These are phyloP conservation scores for Hymenoscyphus occultus DNA, from an alignment of 2,329 filamentous ascomycete genomes.

Conservation along the genomic window DNA sequence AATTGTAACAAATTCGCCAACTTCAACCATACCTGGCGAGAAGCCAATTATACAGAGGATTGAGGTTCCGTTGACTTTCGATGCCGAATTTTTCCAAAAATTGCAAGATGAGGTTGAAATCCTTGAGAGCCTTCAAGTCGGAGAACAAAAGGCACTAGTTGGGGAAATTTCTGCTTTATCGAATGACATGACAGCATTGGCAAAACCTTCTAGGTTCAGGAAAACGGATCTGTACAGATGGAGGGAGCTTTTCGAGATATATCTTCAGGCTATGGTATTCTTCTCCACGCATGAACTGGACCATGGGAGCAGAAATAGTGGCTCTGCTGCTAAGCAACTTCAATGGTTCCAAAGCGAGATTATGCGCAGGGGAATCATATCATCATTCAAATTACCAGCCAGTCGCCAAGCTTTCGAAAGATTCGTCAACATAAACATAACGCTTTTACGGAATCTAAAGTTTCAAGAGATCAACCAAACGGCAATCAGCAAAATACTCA, in stretches of 20 bases:
- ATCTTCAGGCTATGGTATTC: conserved; percentile 76
- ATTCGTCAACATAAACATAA: conserved; percentile 69
- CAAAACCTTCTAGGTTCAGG: conserved; percentile 60
- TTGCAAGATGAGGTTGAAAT: conserved; percentile 68
- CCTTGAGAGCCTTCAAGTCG: conserved; percentile 62
- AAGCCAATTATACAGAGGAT: conserved; percentile 38
- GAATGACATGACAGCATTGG: conserved; percentile 55
- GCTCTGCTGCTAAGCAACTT: conserved; percentile 59
- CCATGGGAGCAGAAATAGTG: conserved; percentile 63
- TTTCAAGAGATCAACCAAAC: conserved; percentile 82
- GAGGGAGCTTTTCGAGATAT: conserved; percentile 79
- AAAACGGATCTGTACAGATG: conserved; percentile 70
- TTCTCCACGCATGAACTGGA: conserved; percentile 74
- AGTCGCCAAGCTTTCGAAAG: conserved; percentile 62
- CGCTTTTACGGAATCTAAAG: conserved; percentile 73
- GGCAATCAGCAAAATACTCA: conserved; percentile 79
- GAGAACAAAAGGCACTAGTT: conserved; percentile 62
- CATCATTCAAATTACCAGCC: conserved; percentile 62
- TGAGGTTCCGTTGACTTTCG: conserved; percentile 75
- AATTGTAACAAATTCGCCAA: background rate
- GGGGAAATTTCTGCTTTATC: conserved; percentile 63
- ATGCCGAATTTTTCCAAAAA: conserved; percentile 75
- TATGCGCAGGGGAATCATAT: conserved; percentile 54
- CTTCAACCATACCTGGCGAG: background rate
- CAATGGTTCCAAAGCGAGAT: conserved; percentile 71